Conservation (phyloP, 371 early-diverging fungal species). For the Fennellomyces sp. region DNA sequence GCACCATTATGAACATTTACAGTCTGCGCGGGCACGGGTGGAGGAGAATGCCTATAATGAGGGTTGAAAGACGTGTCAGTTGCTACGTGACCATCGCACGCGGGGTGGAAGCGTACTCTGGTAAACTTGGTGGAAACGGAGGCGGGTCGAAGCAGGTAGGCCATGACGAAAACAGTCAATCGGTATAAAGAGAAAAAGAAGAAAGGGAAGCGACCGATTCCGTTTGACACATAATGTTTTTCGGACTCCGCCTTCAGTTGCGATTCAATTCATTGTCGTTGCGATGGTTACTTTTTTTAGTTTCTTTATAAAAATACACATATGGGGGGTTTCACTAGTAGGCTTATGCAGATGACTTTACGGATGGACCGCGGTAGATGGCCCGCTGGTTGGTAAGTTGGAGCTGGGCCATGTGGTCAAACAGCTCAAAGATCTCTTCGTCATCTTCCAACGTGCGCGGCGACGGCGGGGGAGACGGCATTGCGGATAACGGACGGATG, state of each 20-base stretch:
- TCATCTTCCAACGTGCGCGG: conserved; percentile 6
- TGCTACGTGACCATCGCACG: too few relatives aligned
- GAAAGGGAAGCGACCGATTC: too few relatives aligned
- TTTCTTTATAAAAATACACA: too few relatives aligned
- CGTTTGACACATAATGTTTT: too few relatives aligned
- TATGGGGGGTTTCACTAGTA: too few relatives aligned
- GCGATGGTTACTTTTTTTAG: too few relatives aligned
- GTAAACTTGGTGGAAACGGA: not conserved
- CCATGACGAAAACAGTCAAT: not conserved
- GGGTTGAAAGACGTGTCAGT: not conserved
- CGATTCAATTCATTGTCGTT: too few relatives aligned
- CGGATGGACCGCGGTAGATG: conserved; percentile 8
- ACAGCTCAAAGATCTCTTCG: conserved; percentile 28
- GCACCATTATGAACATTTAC: too few relatives aligned
- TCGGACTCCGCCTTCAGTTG: too few relatives aligned
- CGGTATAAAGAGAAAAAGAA: too few relatives aligned
- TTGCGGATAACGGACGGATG: not conserved
- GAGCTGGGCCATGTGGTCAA: conserved; percentile 27
- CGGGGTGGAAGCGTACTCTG: too few relatives aligned
- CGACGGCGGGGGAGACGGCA: not conserved
- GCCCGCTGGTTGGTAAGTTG: conserved; percentile 42
- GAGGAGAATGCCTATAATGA: not conserved
- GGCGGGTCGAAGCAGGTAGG: not conserved
- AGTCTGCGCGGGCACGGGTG: not conserved
- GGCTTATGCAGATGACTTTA: too few relatives aligned